Base-by-base conservation (phyloP, 768 basidiomycete genomes). In the Hysterangium stoloniferum region DNA sequence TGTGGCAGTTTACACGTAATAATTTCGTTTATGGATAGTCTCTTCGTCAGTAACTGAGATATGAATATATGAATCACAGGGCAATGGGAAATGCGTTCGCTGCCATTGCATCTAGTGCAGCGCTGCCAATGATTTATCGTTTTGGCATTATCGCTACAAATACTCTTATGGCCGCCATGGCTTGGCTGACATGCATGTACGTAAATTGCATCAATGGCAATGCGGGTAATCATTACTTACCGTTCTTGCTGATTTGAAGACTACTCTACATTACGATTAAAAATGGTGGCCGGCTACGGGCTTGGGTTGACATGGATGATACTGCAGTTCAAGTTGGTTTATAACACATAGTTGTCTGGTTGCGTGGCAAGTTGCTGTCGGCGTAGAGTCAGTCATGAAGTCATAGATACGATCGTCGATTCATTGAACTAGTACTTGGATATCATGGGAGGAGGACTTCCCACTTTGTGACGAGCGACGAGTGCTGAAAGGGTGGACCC, bases 281-380 rank as follows among this genome's bases (percentile, higher is more conserved):
- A 20, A 79, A 82, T 38, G 82, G 81, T 3, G 71, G 72, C 28
- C 65, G 68, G 47, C 72, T 85, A 68, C 70, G 82, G 36, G 73
- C 71, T 0, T 77, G 72, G 68, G 64, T 73, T 5, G 76, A 84
- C 55, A 64, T 82, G 8, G 80, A 75, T 3, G 82, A 72, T 57
- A 48, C 46, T n/a, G n/a, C 31, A 48, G 8, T 48, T 34, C 38
- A 41, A n/a, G n/a, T n/a, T n/a, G n/a, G n/a, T n/a, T n/a, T n/a
- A n/a, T n/a, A n/a, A n/a, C n/a, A n/a, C n/a, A n/a, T n/a, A n/a
- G n/a, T n/a, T n/a, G n/a, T n/a, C n/a, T n/a, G n/a, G n/a, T n/a
- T n/a, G n/a, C n/a, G n/a, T n/a, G n/a, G n/a, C n/a, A n/a, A n/a
- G n/a, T n/a, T n/a, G n/a, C n/a, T n/a, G n/a, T n/a, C n/a, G n/a